These are phyloP conservation scores for Sporothrix globosa DNA, from an alignment of 2,329 filamentous ascomycete species.

Conservation along the genomic window DNA sequence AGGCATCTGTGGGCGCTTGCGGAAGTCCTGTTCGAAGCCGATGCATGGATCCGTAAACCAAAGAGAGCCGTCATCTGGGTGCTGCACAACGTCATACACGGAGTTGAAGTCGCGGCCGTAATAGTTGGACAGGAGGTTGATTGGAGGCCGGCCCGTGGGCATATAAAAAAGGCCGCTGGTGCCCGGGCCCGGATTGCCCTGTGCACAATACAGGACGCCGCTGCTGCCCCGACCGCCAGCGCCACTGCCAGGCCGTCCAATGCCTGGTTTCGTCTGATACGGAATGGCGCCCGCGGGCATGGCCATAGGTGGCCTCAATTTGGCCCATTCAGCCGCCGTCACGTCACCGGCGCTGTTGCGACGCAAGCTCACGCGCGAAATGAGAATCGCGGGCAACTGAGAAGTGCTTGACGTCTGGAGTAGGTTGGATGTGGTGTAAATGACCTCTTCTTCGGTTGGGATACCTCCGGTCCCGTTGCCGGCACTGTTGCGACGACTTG, in stretches of 20 bases:
- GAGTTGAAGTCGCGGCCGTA: conserved; percentile 54
- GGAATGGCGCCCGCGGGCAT: conserved; percentile 66
- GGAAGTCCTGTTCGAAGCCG: conserved; percentile 51
- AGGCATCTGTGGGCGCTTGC: conserved; percentile 50
- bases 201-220: conserved; percentile 39
- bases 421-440: conserved; percentile 53
- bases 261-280: conserved; percentile 41
- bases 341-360: conserved; percentile 40
- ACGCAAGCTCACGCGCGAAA: conserved; percentile 49
- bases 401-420: conserved; percentile 46
- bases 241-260: neutral
- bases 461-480: neutral
- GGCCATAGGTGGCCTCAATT: conserved; percentile 51
- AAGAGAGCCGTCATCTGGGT: conserved; percentile 46
- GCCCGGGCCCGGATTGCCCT: conserved; percentile 35
- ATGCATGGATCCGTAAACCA: conserved; percentile 56
- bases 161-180: conserved; percentile 48
- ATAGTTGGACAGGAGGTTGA: conserved; percentile 48
- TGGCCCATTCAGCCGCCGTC: conserved; percentile 46
- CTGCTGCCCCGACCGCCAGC: conserved; percentile 43
- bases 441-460: conserved; percentile 42
- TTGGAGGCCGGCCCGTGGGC: conserved; percentile 42
- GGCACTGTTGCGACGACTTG: neutral
- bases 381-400: conserved; percentile 49
- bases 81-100: conserved; percentile 48